Conservation (phyloP, 306 rosid genomes). For the Ziziphus jujuba region DNA sequence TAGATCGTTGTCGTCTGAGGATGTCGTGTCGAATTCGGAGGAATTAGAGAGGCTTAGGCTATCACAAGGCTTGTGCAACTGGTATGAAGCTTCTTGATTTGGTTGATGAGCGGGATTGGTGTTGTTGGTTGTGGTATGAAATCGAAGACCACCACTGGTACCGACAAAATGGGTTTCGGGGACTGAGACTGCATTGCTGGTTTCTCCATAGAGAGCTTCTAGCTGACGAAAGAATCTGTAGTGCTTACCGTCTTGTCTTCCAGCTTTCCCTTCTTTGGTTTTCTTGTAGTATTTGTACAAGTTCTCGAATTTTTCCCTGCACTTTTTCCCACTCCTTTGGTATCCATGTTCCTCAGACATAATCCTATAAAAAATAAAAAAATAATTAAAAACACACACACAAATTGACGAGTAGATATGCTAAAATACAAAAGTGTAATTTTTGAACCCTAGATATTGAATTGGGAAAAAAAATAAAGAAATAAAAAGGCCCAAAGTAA, state of each 20-base stretch:
- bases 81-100: constrained; percentile 48
- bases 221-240: constrained; percentile 97
- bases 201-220: constrained; percentile 93
- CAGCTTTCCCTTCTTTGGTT: constrained; percentile 93
- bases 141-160: constrained; percentile 34
- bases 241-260: constrained; percentile 95
- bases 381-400: no score
- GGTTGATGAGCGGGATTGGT: constrained; percentile 26
- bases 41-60: constrained; percentile 76
- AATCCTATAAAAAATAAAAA: constrained; percentile 46
- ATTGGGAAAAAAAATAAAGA: background rate
- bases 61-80: constrained; percentile 42
- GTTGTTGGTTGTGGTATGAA: constrained; percentile 17
- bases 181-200: constrained; percentile 43
- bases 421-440: no score
- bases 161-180: constrained; percentile 50
- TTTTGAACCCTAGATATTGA: constrained; percentile 52
- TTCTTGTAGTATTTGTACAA: constrained; percentile 96
- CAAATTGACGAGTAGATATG: background rate
- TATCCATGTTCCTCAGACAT: constrained; percentile 90
- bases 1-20: constrained; percentile 52
- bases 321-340: constrained; percentile 98
- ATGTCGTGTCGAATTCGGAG: constrained; percentile 68
- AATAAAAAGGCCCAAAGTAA: background rate
- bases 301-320: constrained; percentile 95